Evolutionary conservation across 2,329 filamentous ascomycete genomes (phyloP).

Genomic region (Phoma herbarum): DNA sequence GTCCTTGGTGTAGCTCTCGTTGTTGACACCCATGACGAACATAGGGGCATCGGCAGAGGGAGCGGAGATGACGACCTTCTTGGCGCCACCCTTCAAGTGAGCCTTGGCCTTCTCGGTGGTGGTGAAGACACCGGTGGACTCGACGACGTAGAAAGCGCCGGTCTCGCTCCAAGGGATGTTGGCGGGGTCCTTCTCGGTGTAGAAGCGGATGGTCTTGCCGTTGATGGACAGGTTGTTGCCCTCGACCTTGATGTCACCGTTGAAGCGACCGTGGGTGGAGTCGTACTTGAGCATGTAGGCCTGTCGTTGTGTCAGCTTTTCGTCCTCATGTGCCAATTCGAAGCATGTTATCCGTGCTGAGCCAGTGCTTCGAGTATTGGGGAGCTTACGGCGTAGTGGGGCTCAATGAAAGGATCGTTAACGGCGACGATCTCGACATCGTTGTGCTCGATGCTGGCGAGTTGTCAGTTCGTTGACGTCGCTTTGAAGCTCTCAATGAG

Average conservation of each 20-base stretch:
- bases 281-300: constrained; percentile 99
- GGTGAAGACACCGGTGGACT: constrained; percentile 99
- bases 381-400: constrained; percentile 89
- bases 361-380: constrained; percentile 9
- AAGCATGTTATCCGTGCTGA: constrained; percentile 2
- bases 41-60: constrained; percentile 96
- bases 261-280: constrained; percentile 95
- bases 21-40: constrained; percentile 99
- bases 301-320: constrained; percentile 60
- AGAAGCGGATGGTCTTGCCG: constrained; percentile 95
- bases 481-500: constrained; percentile 8
- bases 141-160: constrained; percentile 91
- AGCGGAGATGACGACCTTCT: constrained; percentile 89
- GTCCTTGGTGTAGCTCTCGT: constrained; percentile 89
- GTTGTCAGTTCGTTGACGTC: constrained; percentile 30
- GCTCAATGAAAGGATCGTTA: constrained; percentile 99
- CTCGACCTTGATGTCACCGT: constrained; percentile 82
- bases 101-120: constrained; percentile 94
- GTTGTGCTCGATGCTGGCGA: constrained; percentile 75
- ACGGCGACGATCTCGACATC: constrained; percentile 94
- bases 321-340: background rate
- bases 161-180: constrained; percentile 89
- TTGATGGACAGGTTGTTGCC: constrained; percentile 83
- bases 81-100: constrained; percentile 95
- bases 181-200: constrained; percentile 88